Base-by-base conservation (phyloP, 768 basidiomycete genomes). In the Pisolithus albus region DNA sequence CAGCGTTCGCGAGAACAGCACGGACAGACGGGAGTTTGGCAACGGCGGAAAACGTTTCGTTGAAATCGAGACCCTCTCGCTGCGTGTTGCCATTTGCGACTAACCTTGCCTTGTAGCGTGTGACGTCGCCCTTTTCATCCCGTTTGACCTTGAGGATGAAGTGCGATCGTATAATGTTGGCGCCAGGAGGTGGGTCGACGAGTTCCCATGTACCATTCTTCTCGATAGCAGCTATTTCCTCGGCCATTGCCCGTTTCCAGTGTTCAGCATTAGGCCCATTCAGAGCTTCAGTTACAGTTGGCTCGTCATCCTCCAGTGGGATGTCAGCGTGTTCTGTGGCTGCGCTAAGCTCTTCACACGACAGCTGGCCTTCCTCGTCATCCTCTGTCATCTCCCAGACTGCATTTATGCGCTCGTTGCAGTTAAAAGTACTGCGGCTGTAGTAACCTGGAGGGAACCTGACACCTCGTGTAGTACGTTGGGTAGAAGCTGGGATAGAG, bases 51-150 rank as follows among this genome's bases (percentile, higher is more conserved):
- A 61, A 69, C 0, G 63, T 71, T 46, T 69, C 65, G 40, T 63
- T 54, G 55, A 61, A 74, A 51, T 72, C 65, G 4, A 68, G 46
- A 4, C 70, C 69, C 13, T 64, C 52, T 0, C 58, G 45, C 52
- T 74, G 72, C 7, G 21, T 57, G 56, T 55, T 62, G 70, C 74
- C 70, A 49, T 69, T 63, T 2, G 67, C 71, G 2, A 72, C 69
- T 11, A 74, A 55, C 15, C 67, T 42, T 9, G 65, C 70, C 48
- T 71, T 70, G 50, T 44, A 53, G 1, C 34, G 32, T 1, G 32
- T 7, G 0, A 49, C 6, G 0, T 18, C 4, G 4, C 52, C 41
- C 2, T 53, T 34, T 28, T 49, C 24, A 15, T 53, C 47, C 1
- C 41, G 8, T 46, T 53, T 53, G 2, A 45, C 15, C 13, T 53